Conservation (phyloP, 1,284 basidiomycete genomes). For the Schizopora paradoxa region DNA sequence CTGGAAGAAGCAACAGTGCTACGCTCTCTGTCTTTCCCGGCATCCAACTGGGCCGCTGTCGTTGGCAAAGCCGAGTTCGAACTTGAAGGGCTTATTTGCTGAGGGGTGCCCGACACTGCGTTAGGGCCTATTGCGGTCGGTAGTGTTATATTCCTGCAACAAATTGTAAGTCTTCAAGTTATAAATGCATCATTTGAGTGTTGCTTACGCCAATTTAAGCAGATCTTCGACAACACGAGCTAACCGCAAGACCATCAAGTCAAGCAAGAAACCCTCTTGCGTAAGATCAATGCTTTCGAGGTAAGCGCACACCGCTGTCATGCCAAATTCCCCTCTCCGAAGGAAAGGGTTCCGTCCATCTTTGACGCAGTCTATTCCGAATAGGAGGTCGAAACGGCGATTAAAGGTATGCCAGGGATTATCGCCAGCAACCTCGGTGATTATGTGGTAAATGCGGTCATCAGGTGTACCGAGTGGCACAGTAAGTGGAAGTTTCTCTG, state of each 20-base stretch:
- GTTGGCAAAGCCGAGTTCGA: too few species aligned
- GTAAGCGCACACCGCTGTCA: background rate
- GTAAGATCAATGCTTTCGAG: background rate
- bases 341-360: slow-evolving; percentile 4
- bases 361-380: slow-evolving; percentile 5
- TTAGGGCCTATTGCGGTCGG: background rate
- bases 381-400: slow-evolving; percentile 8
- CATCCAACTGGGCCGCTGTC: too few species aligned
- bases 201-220: background rate
- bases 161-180: background rate
- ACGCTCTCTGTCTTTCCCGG: too few species aligned
- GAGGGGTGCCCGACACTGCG: background rate
- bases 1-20: too few species aligned
- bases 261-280: background rate
- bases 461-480: background rate
- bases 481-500: background rate
- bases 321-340: slow-evolving; percentile 2
- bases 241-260: background rate
- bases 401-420: slow-evolving; percentile 9
- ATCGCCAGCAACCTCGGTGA: background rate
- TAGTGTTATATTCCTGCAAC: background rate
- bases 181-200: background rate
- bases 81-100: too few species aligned
- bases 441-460: background rate
- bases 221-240: background rate